Conservation (phyloP, 768 basidiomycete genomes). For the Neoboletus magnificus region DNA sequence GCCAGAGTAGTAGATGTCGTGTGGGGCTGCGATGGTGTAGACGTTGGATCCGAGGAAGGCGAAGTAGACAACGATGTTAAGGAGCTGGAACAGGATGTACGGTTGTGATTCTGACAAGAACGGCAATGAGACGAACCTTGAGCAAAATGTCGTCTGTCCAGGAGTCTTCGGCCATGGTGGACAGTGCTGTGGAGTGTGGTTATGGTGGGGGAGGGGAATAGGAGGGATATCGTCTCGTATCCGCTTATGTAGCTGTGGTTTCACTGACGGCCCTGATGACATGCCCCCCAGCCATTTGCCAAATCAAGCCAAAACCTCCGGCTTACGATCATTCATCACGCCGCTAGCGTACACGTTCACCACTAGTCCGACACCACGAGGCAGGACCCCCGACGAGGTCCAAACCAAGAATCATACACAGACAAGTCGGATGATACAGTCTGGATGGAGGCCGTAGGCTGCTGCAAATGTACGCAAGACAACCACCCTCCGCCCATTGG, state of each 20-base stretch:
- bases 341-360: not conserved
- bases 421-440: not conserved
- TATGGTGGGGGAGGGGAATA: constrained; percentile 9
- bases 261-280: constrained; percentile 19
- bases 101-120: not conserved
- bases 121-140: constrained; percentile 48
- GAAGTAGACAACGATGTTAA: constrained; percentile 81
- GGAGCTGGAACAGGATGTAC: constrained; percentile 40
- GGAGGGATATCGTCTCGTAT: constrained; percentile 13
- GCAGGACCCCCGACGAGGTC: not conserved
- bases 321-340: not conserved
- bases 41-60: constrained; percentile 88
- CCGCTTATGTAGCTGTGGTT: constrained; percentile 29
- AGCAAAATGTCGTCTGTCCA: constrained; percentile 82
- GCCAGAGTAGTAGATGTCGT: constrained; percentile 63
- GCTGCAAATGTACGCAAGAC: not conserved
- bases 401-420: not conserved
- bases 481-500: not conserved
- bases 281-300: constrained; percentile 10
- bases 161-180: constrained; percentile 48
- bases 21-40: constrained; percentile 77
- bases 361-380: not conserved
- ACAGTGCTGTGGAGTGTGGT: not conserved
- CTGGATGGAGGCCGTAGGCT: not conserved
- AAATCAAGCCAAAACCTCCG: constrained; percentile 4